Percentiles rank a stretch among this genome's conserved stretches.
Conservation (phyloP, 176 grass and related monocot genomes). For the Bolboschoenus planiculmis region DNA sequence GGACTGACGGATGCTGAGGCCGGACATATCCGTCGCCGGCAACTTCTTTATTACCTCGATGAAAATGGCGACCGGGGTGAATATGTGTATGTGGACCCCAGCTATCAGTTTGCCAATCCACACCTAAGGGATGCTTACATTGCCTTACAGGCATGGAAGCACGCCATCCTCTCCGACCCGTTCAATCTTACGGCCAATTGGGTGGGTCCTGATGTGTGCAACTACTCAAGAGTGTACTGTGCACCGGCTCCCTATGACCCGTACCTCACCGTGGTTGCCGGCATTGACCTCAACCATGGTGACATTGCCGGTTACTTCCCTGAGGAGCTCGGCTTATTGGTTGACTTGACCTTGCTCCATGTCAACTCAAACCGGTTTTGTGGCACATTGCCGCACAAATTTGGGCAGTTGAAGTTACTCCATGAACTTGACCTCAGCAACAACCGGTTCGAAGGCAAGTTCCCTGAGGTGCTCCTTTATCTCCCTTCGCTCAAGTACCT, state of each 20-base stretch:
- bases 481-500: slow-evolving; percentile 42
- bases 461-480: slow-evolving; percentile 46
- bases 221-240: slow-evolving; percentile 69
- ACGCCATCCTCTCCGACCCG: slow-evolving; percentile 75
- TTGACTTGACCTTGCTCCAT: slow-evolving; percentile 69
- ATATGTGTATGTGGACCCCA: slow-evolving; percentile 31
- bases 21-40: slow-evolving; percentile 36
- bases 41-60: slow-evolving; percentile 36
- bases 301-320: slow-evolving; percentile 91
- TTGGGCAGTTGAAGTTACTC: slow-evolving; percentile 21
- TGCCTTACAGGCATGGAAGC: slow-evolving; percentile 68
- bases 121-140: slow-evolving; percentile 68
- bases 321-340: slow-evolving; percentile 48
- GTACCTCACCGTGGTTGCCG: slow-evolving; percentile 55
- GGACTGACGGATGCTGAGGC: slow-evolving; percentile 34
- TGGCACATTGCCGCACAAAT: slow-evolving; percentile 40
- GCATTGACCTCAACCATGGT: slow-evolving; percentile 83
- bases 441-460: slow-evolving; percentile 76
- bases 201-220: slow-evolving; percentile 63
- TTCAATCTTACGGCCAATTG: slow-evolving; percentile 63
- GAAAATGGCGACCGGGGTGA: background rate
- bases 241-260: slow-evolving; percentile 36
- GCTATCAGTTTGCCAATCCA: slow-evolving; percentile 46
- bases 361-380: slow-evolving; percentile 97
- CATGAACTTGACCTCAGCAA: slow-evolving; percentile 95